These are phyloP conservation scores for Naematelia encephala DNA, from an alignment of 768 basidiomycete genomes.

Conservation along the genomic window DNA sequence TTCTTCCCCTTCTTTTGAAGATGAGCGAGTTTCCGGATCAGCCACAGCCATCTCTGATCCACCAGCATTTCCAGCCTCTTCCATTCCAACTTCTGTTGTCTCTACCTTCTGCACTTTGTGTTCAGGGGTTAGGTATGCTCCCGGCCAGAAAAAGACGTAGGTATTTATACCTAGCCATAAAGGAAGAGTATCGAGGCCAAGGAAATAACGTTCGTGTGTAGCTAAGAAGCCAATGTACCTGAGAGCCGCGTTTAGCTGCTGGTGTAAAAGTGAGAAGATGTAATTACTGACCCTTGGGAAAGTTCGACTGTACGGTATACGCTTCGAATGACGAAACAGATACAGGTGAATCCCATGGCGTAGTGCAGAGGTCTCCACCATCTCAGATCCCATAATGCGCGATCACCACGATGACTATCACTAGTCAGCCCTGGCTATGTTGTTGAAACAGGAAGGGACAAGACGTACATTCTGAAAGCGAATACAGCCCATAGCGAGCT, in stretches of 20 bases:
- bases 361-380: constrained; percentile 49
- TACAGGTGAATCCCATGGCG: constrained; percentile 49
- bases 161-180: constrained; percentile 43
- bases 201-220: constrained; percentile 47
- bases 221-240: constrained; percentile 47
- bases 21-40: background rate
- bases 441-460: background rate
- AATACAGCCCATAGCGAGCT: constrained; percentile 41
- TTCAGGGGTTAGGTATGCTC: constrained; percentile 38
- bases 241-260: background rate
- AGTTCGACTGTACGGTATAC: constrained; percentile 48
- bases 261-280: background rate
- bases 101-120: too few relatives aligned
- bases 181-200: constrained; percentile 47
- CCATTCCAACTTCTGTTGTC: background rate
- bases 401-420: constrained; percentile 30
- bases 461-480: constrained; percentile 39
- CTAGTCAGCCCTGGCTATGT: constrained; percentile 1
- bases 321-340: constrained; percentile 49
- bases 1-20: background rate
- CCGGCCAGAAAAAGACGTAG: constrained; percentile 49
- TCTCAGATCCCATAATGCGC: constrained; percentile 33
- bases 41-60: background rate
- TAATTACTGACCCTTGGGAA: constrained; percentile 38
- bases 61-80: background rate